A percentile compares a stretch with the other conserved stretches of the same genome.
These are phyloP conservation scores for Tinospora cordifolia DNA, from an alignment of 164 flowering plant species.

Conservation along the genomic window DNA sequence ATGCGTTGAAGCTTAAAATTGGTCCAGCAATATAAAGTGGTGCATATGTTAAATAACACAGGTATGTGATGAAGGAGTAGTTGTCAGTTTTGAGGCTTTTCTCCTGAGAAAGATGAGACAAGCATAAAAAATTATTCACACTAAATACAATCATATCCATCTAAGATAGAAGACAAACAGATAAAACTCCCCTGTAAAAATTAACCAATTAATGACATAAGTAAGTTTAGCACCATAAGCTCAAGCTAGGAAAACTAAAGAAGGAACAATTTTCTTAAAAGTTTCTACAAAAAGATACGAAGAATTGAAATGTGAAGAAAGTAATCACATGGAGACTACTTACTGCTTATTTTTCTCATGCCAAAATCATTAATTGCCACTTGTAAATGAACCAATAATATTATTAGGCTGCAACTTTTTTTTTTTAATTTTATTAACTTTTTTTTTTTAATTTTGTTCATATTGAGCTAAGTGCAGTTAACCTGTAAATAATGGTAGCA, in stretches of 20 bases:
- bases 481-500: conserved; percentile 73
- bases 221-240: neutral
- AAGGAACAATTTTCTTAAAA: conserved; percentile 1
- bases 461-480: conserved; percentile 2
- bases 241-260: neutral
- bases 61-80: conserved; percentile 53
- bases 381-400: conserved; percentile 1
- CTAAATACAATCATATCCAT: neutral
- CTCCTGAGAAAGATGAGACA: conserved; percentile 47
- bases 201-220: neutral
- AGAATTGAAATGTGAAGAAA: neutral
- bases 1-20: conserved; percentile 83
- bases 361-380: neutral
- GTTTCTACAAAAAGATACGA: neutral
- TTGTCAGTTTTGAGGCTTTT: conserved; percentile 38
- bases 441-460: neutral
- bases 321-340: too few species aligned
- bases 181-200: neutral
- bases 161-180: neutral
- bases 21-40: conserved; percentile 98
- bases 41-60: conserved; percentile 84
- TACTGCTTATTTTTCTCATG: neutral
- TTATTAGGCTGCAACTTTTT: neutral
- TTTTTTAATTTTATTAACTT: neutral
- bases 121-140: conserved; percentile 12